Evolutionary conservation across 208 protist genomes (phyloP).

Genomic region (Wallacemonas sp.): DNA sequence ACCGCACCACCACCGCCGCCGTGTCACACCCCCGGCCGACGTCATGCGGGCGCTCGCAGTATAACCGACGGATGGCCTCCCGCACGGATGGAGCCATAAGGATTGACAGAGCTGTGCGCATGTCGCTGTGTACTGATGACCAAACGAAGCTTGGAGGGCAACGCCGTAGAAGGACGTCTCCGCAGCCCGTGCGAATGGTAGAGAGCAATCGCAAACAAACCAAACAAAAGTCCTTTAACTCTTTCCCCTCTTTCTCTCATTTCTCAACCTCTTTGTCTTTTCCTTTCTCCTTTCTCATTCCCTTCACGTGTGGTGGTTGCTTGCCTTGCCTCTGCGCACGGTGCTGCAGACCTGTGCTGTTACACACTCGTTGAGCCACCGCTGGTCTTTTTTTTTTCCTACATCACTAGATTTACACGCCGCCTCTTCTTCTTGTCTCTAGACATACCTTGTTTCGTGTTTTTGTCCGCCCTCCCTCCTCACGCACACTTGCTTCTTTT

Average conservation of each 20-base stretch:
- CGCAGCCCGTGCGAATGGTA: too few species aligned
- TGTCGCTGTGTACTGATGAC: too few species aligned
- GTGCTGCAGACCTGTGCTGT: not conserved
- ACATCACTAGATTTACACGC: slow-evolving; percentile 3
- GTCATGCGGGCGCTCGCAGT: too few species aligned
- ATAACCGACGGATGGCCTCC: too few species aligned
- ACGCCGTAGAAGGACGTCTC: too few species aligned
- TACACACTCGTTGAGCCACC: not conserved
- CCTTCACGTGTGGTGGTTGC: slow-evolving; percentile 9
- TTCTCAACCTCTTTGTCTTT: slow-evolving; percentile 8
- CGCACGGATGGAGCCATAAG: too few species aligned
- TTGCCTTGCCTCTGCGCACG: not conserved
- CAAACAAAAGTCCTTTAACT: slow-evolving; percentile 1
- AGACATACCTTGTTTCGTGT: not conserved
- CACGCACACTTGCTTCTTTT: not conserved
- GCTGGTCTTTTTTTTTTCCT: slow-evolving; percentile 2
- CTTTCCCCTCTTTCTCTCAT: slow-evolving; percentile 7
- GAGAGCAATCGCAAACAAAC: too few species aligned
- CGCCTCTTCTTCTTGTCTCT: not conserved
- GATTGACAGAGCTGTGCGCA: too few species aligned
- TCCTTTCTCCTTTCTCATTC: not conserved
- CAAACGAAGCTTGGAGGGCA: too few species aligned
- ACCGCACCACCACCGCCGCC: too few species aligned
- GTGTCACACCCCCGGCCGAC: too few species aligned
- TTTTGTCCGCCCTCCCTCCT: not conserved